Conservation (phyloP, 495 filamentous ascomycete species). For the Penicillium ochrochloron region DNA sequence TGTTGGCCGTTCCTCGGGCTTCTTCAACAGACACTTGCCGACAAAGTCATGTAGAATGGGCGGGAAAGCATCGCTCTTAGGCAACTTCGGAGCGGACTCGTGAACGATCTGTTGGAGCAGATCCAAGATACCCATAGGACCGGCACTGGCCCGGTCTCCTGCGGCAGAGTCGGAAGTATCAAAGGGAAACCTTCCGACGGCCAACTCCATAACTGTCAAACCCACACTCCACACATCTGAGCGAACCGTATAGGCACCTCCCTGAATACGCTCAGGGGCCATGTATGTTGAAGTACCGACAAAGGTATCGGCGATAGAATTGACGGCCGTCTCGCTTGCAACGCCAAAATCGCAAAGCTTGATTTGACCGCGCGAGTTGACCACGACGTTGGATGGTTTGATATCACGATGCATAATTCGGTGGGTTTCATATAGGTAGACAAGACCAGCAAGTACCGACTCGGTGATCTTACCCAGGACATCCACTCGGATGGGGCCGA, state of each 20-base stretch:
- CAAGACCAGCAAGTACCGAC: conserved; percentile 90
- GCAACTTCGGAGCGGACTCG: conserved; percentile 88
- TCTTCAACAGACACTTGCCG: conserved; percentile 90
- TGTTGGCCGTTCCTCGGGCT: conserved; percentile 83
- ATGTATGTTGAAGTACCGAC: conserved; percentile 99
- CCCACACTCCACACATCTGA: conserved; percentile 99
- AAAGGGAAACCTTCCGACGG: conserved; percentile 96
- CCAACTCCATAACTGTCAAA: conserved; percentile 93
- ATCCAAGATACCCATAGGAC: conserved; percentile 93
- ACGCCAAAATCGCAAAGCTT: conserved; percentile 99
- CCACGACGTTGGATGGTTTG: conserved; percentile 95
- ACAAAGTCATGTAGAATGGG: conserved; percentile 94
- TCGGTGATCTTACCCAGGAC: conserved; percentile 99
- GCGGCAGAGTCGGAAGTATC: conserved; percentile 76
- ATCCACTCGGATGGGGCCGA: conserved; percentile 95
- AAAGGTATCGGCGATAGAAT: conserved; percentile 96
- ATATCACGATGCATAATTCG: conserved; percentile 99
- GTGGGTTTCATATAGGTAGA: conserved; percentile 91
- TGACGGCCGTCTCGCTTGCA: conserved; percentile 93
- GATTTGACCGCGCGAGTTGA: conserved; percentile 92
- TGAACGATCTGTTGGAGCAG: conserved; percentile 97
- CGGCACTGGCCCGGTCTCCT: conserved; percentile 66
- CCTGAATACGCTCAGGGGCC: conserved; percentile 97
- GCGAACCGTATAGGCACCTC: conserved; percentile 95
- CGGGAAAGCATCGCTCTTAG: conserved; percentile 97